These are phyloP conservation scores for Penicillium samsonianum DNA, from an alignment of 495 filamentous ascomycete species.

Conservation along the genomic window DNA sequence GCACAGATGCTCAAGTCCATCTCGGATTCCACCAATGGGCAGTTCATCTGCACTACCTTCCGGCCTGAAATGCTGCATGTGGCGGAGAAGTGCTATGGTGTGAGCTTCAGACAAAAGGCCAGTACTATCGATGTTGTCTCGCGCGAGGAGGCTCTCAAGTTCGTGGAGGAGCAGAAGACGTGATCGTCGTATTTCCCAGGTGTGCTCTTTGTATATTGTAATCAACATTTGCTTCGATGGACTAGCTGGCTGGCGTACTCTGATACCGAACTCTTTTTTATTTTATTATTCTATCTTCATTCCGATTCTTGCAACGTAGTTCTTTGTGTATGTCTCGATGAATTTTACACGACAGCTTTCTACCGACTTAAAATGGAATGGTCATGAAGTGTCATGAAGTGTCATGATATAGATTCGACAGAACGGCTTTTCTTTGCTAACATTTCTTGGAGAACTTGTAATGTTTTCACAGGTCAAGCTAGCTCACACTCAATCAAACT, in stretches of 20 bases:
- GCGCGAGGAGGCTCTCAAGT: conserved; percentile 83
- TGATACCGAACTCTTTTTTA: conserved; percentile 27
- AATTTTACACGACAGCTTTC: neutral
- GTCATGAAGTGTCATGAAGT: neutral
- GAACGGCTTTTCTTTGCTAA: too few species aligned
- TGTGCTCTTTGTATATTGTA: conserved; percentile 21
- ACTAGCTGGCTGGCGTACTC: conserved; percentile 22
- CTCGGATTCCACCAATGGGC: conserved; percentile 57
- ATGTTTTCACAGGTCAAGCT: neutral
- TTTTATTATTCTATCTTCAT: conserved; percentile 1
- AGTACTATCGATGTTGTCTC: conserved; percentile 87
- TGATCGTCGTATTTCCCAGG: conserved; percentile 19
- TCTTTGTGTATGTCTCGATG: neutral
- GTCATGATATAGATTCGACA: neutral
- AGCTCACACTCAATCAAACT: conserved; percentile 45
- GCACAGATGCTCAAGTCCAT: conserved; percentile 83
- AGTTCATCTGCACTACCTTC: conserved; percentile 95
- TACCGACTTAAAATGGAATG: neutral
- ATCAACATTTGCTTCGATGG: conserved; percentile 16
- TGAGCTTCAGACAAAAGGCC: conserved; percentile 90
- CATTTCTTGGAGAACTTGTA: too few species aligned
- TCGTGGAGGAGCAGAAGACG: conserved; percentile 79
- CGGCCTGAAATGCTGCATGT: conserved; percentile 93
- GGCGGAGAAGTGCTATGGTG: conserved; percentile 97
- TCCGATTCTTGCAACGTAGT: neutral